These are phyloP conservation scores for Xylariales sp. DNA, from an alignment of 2,329 filamentous ascomycete species.

Conservation along the genomic window DNA sequence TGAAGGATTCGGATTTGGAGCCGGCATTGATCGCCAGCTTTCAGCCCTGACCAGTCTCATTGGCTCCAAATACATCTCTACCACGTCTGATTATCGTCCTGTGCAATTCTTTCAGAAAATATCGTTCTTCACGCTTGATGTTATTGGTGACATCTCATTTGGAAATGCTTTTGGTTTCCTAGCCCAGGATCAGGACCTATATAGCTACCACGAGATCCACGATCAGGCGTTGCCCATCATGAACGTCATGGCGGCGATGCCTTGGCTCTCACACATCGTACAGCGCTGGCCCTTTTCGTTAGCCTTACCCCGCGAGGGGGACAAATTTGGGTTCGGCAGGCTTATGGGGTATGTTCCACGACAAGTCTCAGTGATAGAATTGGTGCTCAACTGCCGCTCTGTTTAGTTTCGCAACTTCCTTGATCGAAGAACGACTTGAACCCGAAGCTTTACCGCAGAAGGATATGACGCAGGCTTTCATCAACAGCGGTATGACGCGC, in stretches of 20 bases:
- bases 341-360: constrained; percentile 30
- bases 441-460: constrained; percentile 19
- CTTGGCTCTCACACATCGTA: constrained; percentile 28
- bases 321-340: constrained; percentile 32
- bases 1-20: constrained; percentile 34
- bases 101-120: constrained; percentile 47
- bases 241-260: constrained; percentile 30
- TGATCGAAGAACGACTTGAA: constrained; percentile 20
- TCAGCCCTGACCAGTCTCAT: constrained; percentile 38
- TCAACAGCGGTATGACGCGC: constrained; percentile 29
- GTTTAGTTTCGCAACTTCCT: constrained; percentile 20
- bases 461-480: constrained; percentile 36
- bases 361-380: too few relatives aligned
- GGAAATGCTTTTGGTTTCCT: constrained; percentile 48
- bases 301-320: constrained; percentile 29
- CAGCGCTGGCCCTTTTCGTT: constrained; percentile 31
- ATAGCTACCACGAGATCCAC: constrained; percentile 38
- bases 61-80: constrained; percentile 41
- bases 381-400: too few relatives aligned
- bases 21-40: constrained; percentile 34
- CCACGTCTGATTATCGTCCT: constrained; percentile 22
- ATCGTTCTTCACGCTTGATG: constrained; percentile 50
- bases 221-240: constrained; percentile 34
- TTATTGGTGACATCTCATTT: constrained; percentile 49
- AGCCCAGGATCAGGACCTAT: constrained; percentile 41